A percentile compares a stretch with the other conserved stretches of the same genome.
phyloP scores from a whole-genome alignment of 768 basidiomycete species.

The Paxillus involutus region DNA sequence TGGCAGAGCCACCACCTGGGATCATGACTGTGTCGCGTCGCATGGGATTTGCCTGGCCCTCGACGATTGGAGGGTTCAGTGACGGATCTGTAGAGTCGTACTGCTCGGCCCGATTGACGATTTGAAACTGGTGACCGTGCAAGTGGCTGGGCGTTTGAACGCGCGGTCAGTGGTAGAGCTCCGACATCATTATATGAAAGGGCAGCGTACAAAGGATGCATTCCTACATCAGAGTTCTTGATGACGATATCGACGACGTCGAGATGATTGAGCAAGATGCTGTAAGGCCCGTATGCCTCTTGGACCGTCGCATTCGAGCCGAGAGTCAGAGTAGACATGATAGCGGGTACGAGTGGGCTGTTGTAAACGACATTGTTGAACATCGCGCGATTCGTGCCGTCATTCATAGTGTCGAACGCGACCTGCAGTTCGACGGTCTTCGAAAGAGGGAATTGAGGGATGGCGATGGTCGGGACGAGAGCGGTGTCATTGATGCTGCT shows the following conservation, averaged over 20 bases:
- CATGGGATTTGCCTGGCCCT: constrained; percentile 84
- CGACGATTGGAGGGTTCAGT: constrained; percentile 78
- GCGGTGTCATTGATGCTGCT: constrained; percentile 62
- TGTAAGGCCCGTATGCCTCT: constrained; percentile 76
- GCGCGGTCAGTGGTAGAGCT: background rate
- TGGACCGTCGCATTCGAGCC: constrained; percentile 68
- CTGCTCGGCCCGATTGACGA: constrained; percentile 71
- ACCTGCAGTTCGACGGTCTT: constrained; percentile 69
- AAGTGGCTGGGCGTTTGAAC: constrained; percentile 61
- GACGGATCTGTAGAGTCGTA: constrained; percentile 71
- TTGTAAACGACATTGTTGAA: constrained; percentile 74
- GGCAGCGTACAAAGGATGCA: constrained; percentile 79
- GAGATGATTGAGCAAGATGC: constrained; percentile 71
- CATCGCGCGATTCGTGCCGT: constrained; percentile 84
- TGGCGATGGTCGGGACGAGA: constrained; percentile 59
- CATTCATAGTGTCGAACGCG: constrained; percentile 79
- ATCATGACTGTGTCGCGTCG: constrained; percentile 89
- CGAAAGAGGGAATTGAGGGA: constrained; percentile 51
- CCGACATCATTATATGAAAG: constrained; percentile 1
- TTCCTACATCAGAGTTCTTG: constrained; percentile 68
- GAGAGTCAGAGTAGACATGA: constrained; percentile 76
- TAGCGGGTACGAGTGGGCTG: constrained; percentile 66
- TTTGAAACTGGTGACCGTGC: constrained; percentile 86
- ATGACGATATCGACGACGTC: constrained; percentile 79
- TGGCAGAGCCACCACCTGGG: constrained; percentile 63